Base-by-base conservation (phyloP, 2,329 filamentous ascomycete species). In the Aschersonia sp. region DNA sequence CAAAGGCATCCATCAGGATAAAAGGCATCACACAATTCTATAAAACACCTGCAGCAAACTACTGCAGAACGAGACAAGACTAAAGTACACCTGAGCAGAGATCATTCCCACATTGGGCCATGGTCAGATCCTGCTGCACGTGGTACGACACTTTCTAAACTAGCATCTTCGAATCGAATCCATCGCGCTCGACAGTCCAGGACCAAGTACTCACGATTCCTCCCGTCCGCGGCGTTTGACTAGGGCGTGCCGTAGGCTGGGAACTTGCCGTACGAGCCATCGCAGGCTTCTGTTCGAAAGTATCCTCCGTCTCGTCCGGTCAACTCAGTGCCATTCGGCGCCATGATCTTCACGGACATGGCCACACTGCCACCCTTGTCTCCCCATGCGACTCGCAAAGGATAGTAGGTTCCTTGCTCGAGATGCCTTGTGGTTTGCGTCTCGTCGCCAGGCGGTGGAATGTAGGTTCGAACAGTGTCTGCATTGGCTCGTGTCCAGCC, bases 401-500 rank as follows among this genome's bases (percentile, higher is more conserved):
- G 49, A 29, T 51, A 51, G 39, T 51, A 51, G 2, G 49, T 49
- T 11, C 49, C 49, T 30, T 51, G 45, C 30, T 51, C 49, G 5
- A 51, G 47, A 41, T 47, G 49, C 43, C 49, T 49, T 5, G 30
- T 35, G 11, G 49, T 51, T 3, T 37, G 47, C 9, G 49, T 51
- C 30, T 49, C 49, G 30, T 51, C 49, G 29, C 49, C 49, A 32
- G 49, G 49, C 39, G 49, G 49, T n/a, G 49, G 49, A n/a, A 51
- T 51, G 39, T 51, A 51, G 6, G 49, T 49, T 22, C 49, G 43
- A 43, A 49, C 49, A 41, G 48, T 51, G 11, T 51, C 49, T 12
- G 49, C 49, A 10, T 51, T 51, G n/a, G 45, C 49, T n/a, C 49
- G 35, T 7, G 43, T 51, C 49, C 49, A 51, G 39, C 49, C 49